These are phyloP conservation scores for Acorus calamus DNA, from an alignment of 106 monocot species.

Conservation along the genomic window DNA sequence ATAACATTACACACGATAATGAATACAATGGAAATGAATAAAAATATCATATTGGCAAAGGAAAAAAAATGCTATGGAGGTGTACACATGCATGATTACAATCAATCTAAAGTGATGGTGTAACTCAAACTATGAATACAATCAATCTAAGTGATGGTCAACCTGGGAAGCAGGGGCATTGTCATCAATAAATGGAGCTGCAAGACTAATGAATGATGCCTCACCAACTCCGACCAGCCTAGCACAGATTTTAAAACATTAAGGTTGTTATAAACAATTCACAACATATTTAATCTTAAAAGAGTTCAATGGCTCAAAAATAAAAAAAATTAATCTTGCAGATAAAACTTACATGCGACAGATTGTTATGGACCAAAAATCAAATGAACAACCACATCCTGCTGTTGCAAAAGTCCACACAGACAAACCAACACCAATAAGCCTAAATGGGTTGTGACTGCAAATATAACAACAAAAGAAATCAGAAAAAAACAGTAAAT, in stretches of 20 bases:
- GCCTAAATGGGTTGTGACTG: slow-evolving; percentile 95
- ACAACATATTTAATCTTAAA: neutral
- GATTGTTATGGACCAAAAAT: slow-evolving; percentile 95
- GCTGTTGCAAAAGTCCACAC: slow-evolving; percentile 94
- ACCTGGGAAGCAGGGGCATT: slow-evolving; percentile 89
- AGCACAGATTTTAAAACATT: slow-evolving; percentile 8
- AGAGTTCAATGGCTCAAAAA: neutral
- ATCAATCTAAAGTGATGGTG: too few relatives aligned
- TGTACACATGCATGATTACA: too few relatives aligned
- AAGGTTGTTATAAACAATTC: neutral
- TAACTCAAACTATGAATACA: too few relatives aligned
- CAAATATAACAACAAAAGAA: slow-evolving; percentile 10
- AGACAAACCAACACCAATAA: slow-evolving; percentile 88
- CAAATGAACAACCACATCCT: slow-evolving; percentile 86
- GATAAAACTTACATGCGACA: slow-evolving; percentile 71
- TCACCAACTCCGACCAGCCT: slow-evolving; percentile 99
- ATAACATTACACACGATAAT: slow-evolving; percentile 1
- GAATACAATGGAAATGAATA: too few relatives aligned
- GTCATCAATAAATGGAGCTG: slow-evolving; percentile 98
- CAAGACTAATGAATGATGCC: slow-evolving; percentile 98
- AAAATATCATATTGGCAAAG: too few relatives aligned
- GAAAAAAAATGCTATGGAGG: too few relatives aligned
- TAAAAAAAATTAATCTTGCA: neutral
- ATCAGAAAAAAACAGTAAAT: neutral
- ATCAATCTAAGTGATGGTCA: too few relatives aligned